phyloP scores from a whole-genome alignment of 2,329 filamentous ascomycete species.

The Sporothrix globosa region DNA sequence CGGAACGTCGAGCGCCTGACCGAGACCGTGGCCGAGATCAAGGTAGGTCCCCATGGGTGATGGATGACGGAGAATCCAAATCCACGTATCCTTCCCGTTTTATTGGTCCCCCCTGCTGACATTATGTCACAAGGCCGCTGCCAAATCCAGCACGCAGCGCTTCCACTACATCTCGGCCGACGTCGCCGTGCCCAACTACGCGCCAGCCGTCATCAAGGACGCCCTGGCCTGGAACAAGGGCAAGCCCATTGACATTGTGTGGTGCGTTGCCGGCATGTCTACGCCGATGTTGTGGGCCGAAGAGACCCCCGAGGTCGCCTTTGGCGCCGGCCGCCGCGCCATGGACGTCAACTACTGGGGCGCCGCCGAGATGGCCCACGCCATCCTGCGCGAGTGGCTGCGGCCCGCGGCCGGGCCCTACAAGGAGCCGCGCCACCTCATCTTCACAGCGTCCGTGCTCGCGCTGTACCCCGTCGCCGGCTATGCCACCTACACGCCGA shows the following conservation, averaged over 20 bases:
- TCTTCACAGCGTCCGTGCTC: conserved; percentile 80
- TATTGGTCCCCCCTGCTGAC: neutral
- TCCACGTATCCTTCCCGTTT: neutral
- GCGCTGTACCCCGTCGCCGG: conserved; percentile 78
- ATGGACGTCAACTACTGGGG: conserved; percentile 96
- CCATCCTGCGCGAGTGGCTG: conserved; percentile 76
- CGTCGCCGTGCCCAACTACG: conserved; percentile 71
- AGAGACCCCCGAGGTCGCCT: conserved; percentile 59
- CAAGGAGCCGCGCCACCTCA: conserved; percentile 69
- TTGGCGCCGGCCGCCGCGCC: conserved; percentile 69
- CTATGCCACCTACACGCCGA: conserved; percentile 80
- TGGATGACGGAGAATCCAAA: no score
- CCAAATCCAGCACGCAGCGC: conserved; percentile 69
- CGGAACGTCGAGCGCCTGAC: conserved; percentile 76
- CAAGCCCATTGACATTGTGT: conserved; percentile 77
- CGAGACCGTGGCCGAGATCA: conserved; percentile 66
- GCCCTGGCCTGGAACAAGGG: conserved; percentile 78
- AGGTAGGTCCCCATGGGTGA: conserved; percentile 48
- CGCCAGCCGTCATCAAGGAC: conserved; percentile 69
- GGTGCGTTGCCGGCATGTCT: conserved; percentile 81
- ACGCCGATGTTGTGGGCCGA: conserved; percentile 78
- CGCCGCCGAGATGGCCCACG: conserved; percentile 81
- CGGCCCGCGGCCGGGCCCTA: conserved; percentile 52
- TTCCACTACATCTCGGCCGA: conserved; percentile 87
- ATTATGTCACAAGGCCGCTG: conserved; percentile 56